Conservation (phyloP, 495 filamentous ascomycete species). For the Filosporella fistucella region DNA sequence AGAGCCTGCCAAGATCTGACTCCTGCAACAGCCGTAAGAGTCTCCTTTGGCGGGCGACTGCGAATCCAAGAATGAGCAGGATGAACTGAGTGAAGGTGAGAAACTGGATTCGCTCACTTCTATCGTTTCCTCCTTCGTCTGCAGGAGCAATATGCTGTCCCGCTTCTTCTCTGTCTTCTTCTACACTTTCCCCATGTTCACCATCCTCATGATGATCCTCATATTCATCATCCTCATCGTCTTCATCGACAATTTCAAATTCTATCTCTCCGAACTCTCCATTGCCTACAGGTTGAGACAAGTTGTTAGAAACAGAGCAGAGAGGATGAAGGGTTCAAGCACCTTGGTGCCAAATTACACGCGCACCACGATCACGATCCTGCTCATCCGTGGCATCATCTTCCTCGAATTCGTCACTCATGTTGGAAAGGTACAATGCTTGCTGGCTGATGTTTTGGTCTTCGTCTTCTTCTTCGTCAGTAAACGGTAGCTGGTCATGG, state of each 20-base stretch:
- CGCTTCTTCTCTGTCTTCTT: constrained; percentile 8
- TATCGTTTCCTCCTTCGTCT: constrained; percentile 15
- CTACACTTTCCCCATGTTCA: neutral
- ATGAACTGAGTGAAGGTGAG: constrained; percentile 14
- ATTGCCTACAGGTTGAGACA: no score
- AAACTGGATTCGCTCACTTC: constrained; percentile 17
- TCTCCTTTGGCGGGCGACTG: constrained; percentile 19
- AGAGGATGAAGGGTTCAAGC: no score
- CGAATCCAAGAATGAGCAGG: constrained; percentile 19
- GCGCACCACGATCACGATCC: no score
- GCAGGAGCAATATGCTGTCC: constrained; percentile 12
- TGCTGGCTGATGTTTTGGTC: no score
- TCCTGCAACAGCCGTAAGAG: constrained; percentile 18
- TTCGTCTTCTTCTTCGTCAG: no score
- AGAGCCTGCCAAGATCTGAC: constrained; percentile 21
- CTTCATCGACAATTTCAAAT: neutral
- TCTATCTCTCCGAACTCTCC: neutral
- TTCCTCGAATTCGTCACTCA: no score
- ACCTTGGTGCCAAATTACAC: no score
- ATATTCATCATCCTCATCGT: constrained; percentile 1
- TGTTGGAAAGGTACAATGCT: no score
- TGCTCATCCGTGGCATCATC: no score
- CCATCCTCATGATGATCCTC: constrained; percentile 4
- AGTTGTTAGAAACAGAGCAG: no score
- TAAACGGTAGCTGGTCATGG: no score